These are phyloP conservation scores for Reutealis trisperma DNA, from an alignment of 345 rosid species.

Conservation along the genomic window DNA sequence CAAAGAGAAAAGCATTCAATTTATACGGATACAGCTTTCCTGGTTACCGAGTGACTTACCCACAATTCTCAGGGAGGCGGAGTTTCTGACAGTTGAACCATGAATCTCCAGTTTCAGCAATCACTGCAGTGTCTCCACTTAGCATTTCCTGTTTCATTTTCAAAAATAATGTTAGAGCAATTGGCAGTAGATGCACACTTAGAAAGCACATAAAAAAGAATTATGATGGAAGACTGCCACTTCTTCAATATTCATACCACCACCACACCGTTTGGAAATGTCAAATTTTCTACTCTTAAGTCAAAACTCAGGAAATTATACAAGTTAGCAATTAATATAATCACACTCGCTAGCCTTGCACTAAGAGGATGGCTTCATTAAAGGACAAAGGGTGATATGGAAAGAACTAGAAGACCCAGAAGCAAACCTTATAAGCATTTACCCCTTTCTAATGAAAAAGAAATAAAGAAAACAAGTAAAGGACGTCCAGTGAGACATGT, in stretches of 20 bases:
- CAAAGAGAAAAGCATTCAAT: neutral
- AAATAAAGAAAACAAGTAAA: neutral
- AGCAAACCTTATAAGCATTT: neutral
- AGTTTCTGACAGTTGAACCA: slow-evolving; percentile 87
- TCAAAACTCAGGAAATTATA: neutral
- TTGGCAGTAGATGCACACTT: neutral
- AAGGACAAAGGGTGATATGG: neutral
- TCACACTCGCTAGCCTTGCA: neutral
- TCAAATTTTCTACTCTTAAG: neutral
- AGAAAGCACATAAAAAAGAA: neutral
- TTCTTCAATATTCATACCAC: neutral
- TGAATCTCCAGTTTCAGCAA: slow-evolving; percentile 79
- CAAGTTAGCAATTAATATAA: neutral
- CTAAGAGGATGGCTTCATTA: too few relatives aligned
- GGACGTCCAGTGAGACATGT: neutral
- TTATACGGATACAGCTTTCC: neutral
- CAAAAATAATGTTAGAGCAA: neutral
- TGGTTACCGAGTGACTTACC: slow-evolving; percentile 37
- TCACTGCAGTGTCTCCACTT: slow-evolving; percentile 53
- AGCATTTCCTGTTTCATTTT: slow-evolving; percentile 47
- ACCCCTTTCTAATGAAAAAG: neutral
- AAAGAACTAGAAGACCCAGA: neutral
- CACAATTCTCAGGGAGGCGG: slow-evolving; percentile 65
- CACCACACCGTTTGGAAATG: neutral
- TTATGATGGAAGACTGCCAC: neutral